Evolutionary conservation across 1,284 basidiomycete species (phyloP).

Genomic region (Ustilago crameri): DNA sequence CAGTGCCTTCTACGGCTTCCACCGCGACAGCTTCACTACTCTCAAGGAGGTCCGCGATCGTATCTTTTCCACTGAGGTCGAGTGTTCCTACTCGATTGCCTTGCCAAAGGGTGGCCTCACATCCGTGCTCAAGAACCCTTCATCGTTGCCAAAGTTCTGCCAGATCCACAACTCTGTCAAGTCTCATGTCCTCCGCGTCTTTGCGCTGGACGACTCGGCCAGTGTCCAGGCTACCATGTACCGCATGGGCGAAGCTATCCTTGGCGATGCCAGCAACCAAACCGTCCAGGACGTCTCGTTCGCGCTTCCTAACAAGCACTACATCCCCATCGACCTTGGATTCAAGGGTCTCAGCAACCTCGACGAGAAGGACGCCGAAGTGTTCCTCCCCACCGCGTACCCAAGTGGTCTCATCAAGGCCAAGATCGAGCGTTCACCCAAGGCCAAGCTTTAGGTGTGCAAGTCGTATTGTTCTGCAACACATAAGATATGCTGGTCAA

Average conservation of each 20-base stretch:
- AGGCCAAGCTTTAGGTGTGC: constrained; percentile 45
- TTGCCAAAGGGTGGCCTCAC: constrained; percentile 37
- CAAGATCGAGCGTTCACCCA: constrained; percentile 43
- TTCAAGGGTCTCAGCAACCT: constrained; percentile 59
- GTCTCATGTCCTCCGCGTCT: constrained; percentile 80
- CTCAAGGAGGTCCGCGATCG: constrained; percentile 70
- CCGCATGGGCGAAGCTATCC: constrained; percentile 82
- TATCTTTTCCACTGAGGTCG: constrained; percentile 65
- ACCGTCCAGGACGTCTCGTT: constrained; percentile 78
- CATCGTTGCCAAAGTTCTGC: constrained; percentile 62
- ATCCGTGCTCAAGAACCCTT: constrained; percentile 63
- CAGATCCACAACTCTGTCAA: constrained; percentile 73
- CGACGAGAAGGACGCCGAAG: constrained; percentile 59
- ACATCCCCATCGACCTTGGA: constrained; percentile 61
- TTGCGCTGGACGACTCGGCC: constrained; percentile 87
- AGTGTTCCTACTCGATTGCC: constrained; percentile 53
- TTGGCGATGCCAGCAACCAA: constrained; percentile 70
- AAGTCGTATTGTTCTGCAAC: neutral
- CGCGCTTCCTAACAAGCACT: constrained; percentile 81
- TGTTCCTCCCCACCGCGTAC: constrained; percentile 60
- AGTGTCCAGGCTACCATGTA: constrained; percentile 93
- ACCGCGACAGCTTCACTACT: constrained; percentile 88
- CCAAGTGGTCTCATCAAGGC: constrained; percentile 63
- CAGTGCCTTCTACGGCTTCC: constrained; percentile 84
- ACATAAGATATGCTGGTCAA: neutral